Percentiles rank a stretch among this genome's conserved stretches.
Conservation (phyloP, 352 stramenopile species). For the Plasmopara viticola region DNA sequence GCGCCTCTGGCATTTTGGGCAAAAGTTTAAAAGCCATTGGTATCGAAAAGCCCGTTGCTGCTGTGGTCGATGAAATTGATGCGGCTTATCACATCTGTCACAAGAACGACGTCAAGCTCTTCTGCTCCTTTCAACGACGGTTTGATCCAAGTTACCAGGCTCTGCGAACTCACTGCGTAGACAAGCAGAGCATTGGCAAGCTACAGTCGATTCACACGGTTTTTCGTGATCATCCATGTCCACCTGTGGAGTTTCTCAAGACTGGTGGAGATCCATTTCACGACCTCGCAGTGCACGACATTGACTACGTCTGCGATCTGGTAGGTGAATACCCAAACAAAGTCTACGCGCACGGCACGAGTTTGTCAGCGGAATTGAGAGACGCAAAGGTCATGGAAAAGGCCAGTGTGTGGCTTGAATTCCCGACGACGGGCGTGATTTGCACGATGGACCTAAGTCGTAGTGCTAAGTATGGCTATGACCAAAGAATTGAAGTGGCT, state of each 20-base stretch:
- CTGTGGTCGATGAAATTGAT: conserved; percentile 53
- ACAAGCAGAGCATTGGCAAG: conserved; percentile 47
- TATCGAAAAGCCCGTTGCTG: conserved; percentile 71
- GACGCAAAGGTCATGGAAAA: conserved; percentile 76
- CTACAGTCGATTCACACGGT: conserved; percentile 81
- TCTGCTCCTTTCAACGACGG: conserved; percentile 88
- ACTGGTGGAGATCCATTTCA: conserved; percentile 86
- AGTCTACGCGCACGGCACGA: conserved; percentile 83
- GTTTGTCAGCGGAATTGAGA: conserved; percentile 58
- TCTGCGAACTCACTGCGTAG: conserved; percentile 36
- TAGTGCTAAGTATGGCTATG: conserved; percentile 86
- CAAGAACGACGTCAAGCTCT: conserved; percentile 51
- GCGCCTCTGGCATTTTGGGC: conserved; percentile 13
- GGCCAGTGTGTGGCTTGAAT: conserved; percentile 76
- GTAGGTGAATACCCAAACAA: conserved; percentile 68
- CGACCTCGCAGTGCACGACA: conserved; percentile 88
- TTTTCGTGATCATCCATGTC: conserved; percentile 87
- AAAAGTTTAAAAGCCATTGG: conserved; percentile 39
- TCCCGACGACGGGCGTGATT: conserved; percentile 57
- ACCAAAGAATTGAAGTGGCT: conserved; percentile 89
- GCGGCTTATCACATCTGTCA: conserved; percentile 46
- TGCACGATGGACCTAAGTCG: conserved; percentile 87
- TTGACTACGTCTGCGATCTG: conserved; percentile 85
- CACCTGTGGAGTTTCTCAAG: conserved; percentile 84
- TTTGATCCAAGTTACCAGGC: conserved; percentile 88